phyloP scores from a whole-genome alignment of 2,329 filamentous ascomycete genomes.

The Fusarium sp. region DNA sequence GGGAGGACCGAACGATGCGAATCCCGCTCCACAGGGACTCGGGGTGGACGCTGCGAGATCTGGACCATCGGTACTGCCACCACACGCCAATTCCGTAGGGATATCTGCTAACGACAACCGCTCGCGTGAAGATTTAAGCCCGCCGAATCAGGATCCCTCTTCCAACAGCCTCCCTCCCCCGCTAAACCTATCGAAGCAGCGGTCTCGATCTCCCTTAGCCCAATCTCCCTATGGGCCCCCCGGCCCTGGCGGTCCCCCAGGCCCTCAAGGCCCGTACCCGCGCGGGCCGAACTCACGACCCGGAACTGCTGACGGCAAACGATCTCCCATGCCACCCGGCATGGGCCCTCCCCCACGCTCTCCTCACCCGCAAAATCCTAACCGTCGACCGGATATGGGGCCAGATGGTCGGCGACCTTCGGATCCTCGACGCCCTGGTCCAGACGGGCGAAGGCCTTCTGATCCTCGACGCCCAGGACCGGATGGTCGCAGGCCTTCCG shows the following conservation, averaged over 20 bases:
- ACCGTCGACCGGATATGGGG: constrained; percentile 48
- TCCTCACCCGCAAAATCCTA: constrained; percentile 50
- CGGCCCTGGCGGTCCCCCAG: constrained; percentile 18
- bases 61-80: constrained; percentile 67
- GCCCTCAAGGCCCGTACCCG: constrained; percentile 44
- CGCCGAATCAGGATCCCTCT: constrained; percentile 54
- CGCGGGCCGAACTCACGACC: constrained; percentile 53
- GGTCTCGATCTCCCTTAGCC: constrained; percentile 63
- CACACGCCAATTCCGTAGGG: constrained; percentile 65
- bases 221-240: constrained; percentile 53
- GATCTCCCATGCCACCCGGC: constrained; percentile 50
- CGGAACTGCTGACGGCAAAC: constrained; percentile 52
- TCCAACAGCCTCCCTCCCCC: constrained; percentile 59
- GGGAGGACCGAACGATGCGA: constrained; percentile 57
- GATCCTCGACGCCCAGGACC: constrained; percentile 40
- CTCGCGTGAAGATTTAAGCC: constrained; percentile 68
- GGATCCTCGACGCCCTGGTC: constrained; percentile 32
- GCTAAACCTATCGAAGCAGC: constrained; percentile 58
- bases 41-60: constrained; percentile 53
- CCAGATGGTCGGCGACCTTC: constrained; percentile 37
- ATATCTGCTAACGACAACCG: constrained; percentile 69
- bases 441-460: constrained; percentile 42
- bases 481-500: constrained; percentile 37
- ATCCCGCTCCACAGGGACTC: constrained; percentile 49
- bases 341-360: constrained; percentile 49